Conservation (phyloP, 331 rosid species). For the Cydonia oblonga region DNA sequence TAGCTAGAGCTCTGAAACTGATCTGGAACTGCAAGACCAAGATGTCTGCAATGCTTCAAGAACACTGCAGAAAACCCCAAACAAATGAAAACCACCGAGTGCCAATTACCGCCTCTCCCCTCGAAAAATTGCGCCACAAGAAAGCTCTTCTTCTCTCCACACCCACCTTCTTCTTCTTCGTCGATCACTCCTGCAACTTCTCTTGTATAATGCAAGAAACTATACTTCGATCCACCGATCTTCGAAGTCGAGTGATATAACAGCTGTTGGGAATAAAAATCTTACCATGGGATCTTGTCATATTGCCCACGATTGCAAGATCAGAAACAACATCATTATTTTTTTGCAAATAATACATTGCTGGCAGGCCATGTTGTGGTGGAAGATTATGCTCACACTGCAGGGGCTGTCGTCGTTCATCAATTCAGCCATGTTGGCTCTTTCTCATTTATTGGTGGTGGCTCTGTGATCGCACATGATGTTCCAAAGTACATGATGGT, state of each 20-base stretch:
- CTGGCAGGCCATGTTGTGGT: slow-evolving; percentile 86
- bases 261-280: slow-evolving; percentile 78
- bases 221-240: slow-evolving; percentile 77
- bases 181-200: no score
- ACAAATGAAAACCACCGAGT: no score
- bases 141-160: no score
- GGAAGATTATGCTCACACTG: slow-evolving; percentile 81
- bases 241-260: slow-evolving; percentile 58
- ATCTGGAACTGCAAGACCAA: no score
- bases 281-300: slow-evolving; percentile 86
- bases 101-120: no score
- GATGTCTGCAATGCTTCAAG: no score
- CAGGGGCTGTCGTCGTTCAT: slow-evolving; percentile 75
- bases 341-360: slow-evolving; percentile 73
- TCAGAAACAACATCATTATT: slow-evolving; percentile 64
- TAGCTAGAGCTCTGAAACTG: no score
- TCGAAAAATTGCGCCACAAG: no score
- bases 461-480: slow-evolving; percentile 85
- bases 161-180: no score
- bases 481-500: slow-evolving; percentile 86
- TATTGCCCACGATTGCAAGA: slow-evolving; percentile 28
- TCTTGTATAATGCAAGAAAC: no score
- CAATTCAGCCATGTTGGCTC: slow-evolving; percentile 88
- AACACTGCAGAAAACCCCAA: slow-evolving; percentile 8
- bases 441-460: slow-evolving; percentile 80